phyloP scores from a whole-genome alignment of 2,329 filamentous ascomycete species.

The Lasiodiplodia sp. region DNA sequence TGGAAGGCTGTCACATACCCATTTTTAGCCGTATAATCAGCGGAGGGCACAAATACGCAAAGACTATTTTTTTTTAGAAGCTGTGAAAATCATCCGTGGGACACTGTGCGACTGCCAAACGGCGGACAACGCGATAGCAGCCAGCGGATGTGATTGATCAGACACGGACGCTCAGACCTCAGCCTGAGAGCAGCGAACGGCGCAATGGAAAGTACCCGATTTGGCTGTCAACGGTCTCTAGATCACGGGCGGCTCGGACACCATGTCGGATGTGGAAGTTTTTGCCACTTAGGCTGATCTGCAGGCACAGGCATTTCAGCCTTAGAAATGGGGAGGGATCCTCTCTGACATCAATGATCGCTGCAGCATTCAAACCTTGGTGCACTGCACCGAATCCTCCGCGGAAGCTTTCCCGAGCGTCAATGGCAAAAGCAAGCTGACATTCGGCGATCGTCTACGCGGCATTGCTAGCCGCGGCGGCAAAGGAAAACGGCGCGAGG shows the following conservation, averaged over 20 bases:
- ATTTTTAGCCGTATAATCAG: not conserved
- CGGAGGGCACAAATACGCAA: not conserved
- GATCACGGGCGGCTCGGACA: slow-evolving; percentile 15
- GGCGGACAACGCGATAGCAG: not conserved
- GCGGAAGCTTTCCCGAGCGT: slow-evolving; percentile 7
- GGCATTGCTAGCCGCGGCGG: not conserved
- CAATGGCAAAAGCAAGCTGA: not conserved
- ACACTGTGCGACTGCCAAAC: not conserved
- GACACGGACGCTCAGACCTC: not conserved
- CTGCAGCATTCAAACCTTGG: slow-evolving; percentile 8
- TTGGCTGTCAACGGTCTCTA: slow-evolving; percentile 3
- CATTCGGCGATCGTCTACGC: not conserved
- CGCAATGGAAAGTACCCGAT: not conserved
- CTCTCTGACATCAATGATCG: slow-evolving; percentile 28
- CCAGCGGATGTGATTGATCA: not conserved
- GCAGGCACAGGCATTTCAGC: slow-evolving; percentile 20
- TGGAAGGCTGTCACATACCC: not conserved
- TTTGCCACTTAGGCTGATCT: slow-evolving; percentile 16
- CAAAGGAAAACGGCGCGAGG: not conserved
- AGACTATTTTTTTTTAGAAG: not conserved
- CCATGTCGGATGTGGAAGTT: slow-evolving; percentile 21
- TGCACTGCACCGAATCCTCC: not conserved
- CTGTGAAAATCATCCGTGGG: not conserved
- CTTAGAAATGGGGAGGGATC: slow-evolving; percentile 23
- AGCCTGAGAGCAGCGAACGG: not conserved